Percentiles rank a stretch among this genome's conserved stretches.
Evolutionary conservation across 2,329 filamentous ascomycete species (phyloP).

Genomic region (Pyrenochaeta sp.): DNA sequence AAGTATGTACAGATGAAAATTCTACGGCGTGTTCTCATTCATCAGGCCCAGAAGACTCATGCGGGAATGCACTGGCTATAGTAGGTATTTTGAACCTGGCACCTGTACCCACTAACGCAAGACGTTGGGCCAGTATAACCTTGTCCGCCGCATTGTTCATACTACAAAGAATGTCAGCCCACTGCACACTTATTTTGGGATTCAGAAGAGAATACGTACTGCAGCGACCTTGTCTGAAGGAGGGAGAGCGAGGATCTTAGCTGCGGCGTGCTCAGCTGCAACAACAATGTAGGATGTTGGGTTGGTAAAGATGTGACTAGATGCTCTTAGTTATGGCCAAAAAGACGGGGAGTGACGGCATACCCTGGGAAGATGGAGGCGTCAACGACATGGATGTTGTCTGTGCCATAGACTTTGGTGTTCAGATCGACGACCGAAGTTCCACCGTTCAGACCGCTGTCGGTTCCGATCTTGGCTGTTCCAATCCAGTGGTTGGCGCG

Average conservation of each 20-base stretch:
- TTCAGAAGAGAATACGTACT: too few relatives aligned
- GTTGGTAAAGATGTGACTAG: conserved; percentile 47
- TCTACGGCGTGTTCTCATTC: background rate
- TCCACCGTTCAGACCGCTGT: conserved; percentile 54
- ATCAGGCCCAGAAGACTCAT: background rate
- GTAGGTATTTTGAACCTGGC: conserved; percentile 8
- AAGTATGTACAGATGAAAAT: conserved; percentile 25
- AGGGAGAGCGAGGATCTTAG: conserved; percentile 46
- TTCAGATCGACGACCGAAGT: conserved; percentile 60
- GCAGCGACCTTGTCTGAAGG: conserved; percentile 5
- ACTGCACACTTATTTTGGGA: background rate
- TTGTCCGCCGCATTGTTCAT: conserved; percentile 29
- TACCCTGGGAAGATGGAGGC: conserved; percentile 57
- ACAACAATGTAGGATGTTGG: conserved; percentile 50
- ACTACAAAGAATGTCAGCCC: background rate
- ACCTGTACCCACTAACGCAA: conserved; percentile 26
- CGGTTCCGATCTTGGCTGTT: conserved; percentile 64
- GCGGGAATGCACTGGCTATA: conserved; percentile 16
- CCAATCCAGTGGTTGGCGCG: conserved; percentile 61
- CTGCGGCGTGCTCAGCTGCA: conserved; percentile 48
- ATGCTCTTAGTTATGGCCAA: conserved; percentile 16
- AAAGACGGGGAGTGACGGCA: conserved; percentile 1
- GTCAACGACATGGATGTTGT: conserved; percentile 58
- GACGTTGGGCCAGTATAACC: conserved; percentile 25
- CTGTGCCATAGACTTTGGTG: conserved; percentile 59